phyloP scores from a whole-genome alignment of 495 filamentous ascomycete species.

The Talaromyces nanjingensis region DNA sequence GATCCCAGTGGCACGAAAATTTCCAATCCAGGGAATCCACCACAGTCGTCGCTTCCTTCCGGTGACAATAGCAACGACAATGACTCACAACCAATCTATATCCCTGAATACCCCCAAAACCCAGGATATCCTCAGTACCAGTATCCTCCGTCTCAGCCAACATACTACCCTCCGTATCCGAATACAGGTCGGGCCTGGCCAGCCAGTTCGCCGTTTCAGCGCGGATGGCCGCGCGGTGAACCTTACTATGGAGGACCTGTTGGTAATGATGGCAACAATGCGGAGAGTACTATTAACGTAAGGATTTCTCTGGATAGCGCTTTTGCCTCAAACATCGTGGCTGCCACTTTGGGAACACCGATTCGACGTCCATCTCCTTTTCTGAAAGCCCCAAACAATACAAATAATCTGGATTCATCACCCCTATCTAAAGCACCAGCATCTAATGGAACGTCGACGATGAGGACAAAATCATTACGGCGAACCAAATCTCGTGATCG shows the following conservation, averaged over 20 bases:
- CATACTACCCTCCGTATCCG: not conserved
- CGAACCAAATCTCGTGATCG: slow-evolving; percentile 8
- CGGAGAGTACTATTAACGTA: slow-evolving; percentile 5
- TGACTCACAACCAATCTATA: not conserved
- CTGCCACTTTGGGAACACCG: slow-evolving; percentile 2
- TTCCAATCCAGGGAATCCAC: not conserved
- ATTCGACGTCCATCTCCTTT: not conserved
- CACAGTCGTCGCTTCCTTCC: not conserved
- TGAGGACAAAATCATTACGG: slow-evolving; percentile 7
- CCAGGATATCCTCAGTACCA: not conserved
- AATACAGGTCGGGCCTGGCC: slow-evolving; percentile 1
- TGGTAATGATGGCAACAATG: not conserved
- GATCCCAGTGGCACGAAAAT: not conserved
- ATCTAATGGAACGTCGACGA: not conserved
- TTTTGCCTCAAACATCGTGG: not conserved
- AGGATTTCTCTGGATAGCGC: slow-evolving; percentile 2
- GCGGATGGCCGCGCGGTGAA: slow-evolving; percentile 5
- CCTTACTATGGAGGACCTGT: not conserved
- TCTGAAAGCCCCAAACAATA: not conserved
- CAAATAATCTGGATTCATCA: not conserved
- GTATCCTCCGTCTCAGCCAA: slow-evolving; percentile 3
- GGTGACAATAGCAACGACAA: not conserved
- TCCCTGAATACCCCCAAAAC: slow-evolving; percentile 1
- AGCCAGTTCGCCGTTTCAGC: slow-evolving; percentile 5
- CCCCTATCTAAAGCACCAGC: not conserved